Percentiles rank a stretch among this genome's conserved stretches.
Evolutionary conservation across 2,329 filamentous ascomycete species (phyloP).

Genomic region (Colletotrichum sp.): DNA sequence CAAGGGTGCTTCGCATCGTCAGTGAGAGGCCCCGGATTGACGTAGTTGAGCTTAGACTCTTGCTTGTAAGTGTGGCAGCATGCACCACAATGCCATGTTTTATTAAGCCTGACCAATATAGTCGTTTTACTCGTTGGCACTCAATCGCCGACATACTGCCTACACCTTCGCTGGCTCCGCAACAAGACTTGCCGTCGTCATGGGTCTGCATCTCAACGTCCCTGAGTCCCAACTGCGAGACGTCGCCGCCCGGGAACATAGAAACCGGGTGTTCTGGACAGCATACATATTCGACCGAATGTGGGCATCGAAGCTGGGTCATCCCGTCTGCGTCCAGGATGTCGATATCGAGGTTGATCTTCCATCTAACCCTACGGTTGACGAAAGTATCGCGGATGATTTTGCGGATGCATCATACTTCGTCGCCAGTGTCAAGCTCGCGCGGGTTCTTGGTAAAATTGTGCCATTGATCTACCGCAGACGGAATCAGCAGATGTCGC

Average conservation of each 20-base stretch:
- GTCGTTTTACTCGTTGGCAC: constrained; percentile 48
- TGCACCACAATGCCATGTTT: neutral
- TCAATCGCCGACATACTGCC: constrained; percentile 50
- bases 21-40: constrained; percentile 48
- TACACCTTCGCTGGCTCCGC: constrained; percentile 49
- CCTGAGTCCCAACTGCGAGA: constrained; percentile 45
- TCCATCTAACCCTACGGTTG: constrained; percentile 39
- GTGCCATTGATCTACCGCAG: constrained; percentile 37
- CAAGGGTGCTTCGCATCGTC: constrained; percentile 40
- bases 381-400: constrained; percentile 27
- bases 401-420: constrained; percentile 37
- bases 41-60: constrained; percentile 45
- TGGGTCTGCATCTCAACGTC: constrained; percentile 47
- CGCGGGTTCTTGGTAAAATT: constrained; percentile 32
- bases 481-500: constrained; percentile 29
- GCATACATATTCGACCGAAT: constrained; percentile 50
- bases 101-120: constrained; percentile 14
- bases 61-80: constrained; percentile 40
- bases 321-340: constrained; percentile 53
- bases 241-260: constrained; percentile 39
- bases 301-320: constrained; percentile 53
- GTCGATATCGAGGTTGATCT: constrained; percentile 51
- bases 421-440: constrained; percentile 42
- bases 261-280: constrained; percentile 48
- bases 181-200: constrained; percentile 45